phyloP scores from a whole-genome alignment of 176 grass and related monocot species.

The Raddia guianensis region DNA sequence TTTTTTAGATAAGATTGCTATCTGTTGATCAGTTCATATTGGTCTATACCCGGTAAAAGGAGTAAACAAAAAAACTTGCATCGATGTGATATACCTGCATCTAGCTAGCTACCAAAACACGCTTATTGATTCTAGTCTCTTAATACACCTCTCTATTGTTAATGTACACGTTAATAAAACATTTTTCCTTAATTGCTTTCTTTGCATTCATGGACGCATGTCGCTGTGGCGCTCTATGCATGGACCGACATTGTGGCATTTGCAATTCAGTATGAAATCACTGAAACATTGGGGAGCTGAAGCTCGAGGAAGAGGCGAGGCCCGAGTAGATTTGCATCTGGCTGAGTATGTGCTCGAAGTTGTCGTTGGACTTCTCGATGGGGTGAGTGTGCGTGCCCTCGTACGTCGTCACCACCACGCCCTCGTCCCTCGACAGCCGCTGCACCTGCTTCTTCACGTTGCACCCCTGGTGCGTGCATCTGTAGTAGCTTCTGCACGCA shows the following conservation, averaged over 20 bases:
- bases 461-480: conserved; percentile 89
- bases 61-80: not conserved
- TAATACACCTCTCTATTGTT: conserved; percentile 9
- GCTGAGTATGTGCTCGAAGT: conserved; percentile 89
- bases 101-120: conserved; percentile 11
- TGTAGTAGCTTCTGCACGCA: conserved; percentile 82
- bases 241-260: not conserved
- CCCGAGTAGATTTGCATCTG: conserved; percentile 82
- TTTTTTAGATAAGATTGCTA: not conserved
- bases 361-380: conserved; percentile 88
- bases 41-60: not conserved
- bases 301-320: conserved; percentile 7
- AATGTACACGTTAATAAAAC: conserved; percentile 48
- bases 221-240: not conserved
- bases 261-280: not conserved
- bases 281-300: conserved; percentile 36
- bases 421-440: conserved; percentile 66
- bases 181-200: not conserved
- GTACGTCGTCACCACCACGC: conserved; percentile 77
- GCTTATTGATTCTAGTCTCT: conserved; percentile 33
- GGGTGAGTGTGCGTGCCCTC: conserved; percentile 81
- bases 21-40: conserved; percentile 1
- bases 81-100: not conserved
- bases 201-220: not conserved
- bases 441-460: conserved; percentile 97